Evolutionary conservation across 129 eudicot genomes (phyloP), one percentile per base, ranked within the genome.

Genomic region (Arctium lappa): DNA sequence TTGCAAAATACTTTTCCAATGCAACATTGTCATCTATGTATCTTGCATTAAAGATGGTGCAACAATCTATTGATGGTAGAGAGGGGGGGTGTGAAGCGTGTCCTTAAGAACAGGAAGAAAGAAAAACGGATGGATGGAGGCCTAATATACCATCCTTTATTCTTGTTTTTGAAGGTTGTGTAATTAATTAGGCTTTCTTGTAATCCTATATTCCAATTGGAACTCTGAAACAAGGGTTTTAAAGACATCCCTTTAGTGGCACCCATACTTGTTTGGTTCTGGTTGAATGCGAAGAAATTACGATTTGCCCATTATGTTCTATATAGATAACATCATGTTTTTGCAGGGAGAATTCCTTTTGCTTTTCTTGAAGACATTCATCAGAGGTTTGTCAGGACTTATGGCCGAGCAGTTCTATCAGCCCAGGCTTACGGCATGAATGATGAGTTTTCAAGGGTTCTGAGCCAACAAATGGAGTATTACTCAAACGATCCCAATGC

Each of bases 381-480:
- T 81, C 97, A 93, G 77, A 93, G 92, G 87, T 93, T 93, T 90
- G 99, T 95, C 18, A 87, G 93, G 92, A 93, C 95, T 27, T 95
- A 95, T 81, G 98, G 98, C n/a, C 88, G 98, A 36, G 91, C 93
- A 48, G 97, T 95, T 46, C 86, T 91, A 79, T 83, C 98, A 39
- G 98, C 99, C 16, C 97, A 94, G 69, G 95, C 99, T 75, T 95
- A 95, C 85, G 97, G 91, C 44, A 95, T 95, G 98, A 95, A 95
- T 88, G 99, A 93, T 82, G 99, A 95, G 76, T 95, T 95, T 84
- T 95, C 98, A 29, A 89, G 99, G 88, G 95, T 93, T 76, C 81
- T 95, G 75, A 95, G 91, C 86, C 98, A 95, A 81, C 98, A 93
- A 85, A 93, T 95, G 89, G 99, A 95, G 33, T 95, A 91, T 81